A percentile compares a stretch with the other conserved stretches of the same genome.
phyloP scores from a whole-genome alignment of 75 land plant genomes.

The Sequoiadendron giganteum region DNA sequence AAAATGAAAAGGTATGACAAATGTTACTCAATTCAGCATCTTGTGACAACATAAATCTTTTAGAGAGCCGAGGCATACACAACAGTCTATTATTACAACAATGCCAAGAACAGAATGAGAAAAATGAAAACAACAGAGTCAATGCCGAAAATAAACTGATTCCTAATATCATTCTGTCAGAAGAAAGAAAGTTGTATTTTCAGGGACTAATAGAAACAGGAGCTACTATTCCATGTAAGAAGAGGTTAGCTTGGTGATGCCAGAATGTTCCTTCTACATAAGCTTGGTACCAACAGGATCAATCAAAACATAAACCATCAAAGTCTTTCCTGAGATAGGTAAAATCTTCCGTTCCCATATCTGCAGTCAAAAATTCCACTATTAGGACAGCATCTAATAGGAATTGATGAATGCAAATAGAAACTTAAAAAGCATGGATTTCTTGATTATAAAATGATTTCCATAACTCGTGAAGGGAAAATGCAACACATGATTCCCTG shows the following conservation, averaged over 20 bases:
- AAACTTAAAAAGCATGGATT: background rate
- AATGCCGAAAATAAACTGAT: background rate
- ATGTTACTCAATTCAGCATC: background rate
- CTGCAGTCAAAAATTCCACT: conserved; percentile 34
- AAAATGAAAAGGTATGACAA: background rate
- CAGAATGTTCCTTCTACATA: conserved; percentile 31
- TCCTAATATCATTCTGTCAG: background rate
- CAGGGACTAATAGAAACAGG: background rate
- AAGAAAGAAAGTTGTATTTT: background rate
- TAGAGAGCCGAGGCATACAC: background rate
- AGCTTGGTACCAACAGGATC: conserved; percentile 72
- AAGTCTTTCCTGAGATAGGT: conserved; percentile 42
- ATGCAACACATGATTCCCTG: background rate
- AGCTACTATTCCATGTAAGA: background rate
- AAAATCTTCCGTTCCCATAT: conserved; percentile 58
- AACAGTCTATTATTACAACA: background rate
- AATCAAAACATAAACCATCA: conserved; percentile 48
- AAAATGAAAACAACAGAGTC: background rate
- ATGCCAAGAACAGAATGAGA: background rate
- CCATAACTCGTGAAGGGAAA: background rate
- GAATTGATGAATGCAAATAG: background rate
- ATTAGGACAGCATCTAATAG: background rate
- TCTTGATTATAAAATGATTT: background rate
- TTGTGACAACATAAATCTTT: background rate
- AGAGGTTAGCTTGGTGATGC: background rate